A percentile compares a stretch with the other conserved stretches of the same genome.
Conservation (phyloP, 2,329 filamentous ascomycete species). For the Microdochium trichocladiopsis region DNA sequence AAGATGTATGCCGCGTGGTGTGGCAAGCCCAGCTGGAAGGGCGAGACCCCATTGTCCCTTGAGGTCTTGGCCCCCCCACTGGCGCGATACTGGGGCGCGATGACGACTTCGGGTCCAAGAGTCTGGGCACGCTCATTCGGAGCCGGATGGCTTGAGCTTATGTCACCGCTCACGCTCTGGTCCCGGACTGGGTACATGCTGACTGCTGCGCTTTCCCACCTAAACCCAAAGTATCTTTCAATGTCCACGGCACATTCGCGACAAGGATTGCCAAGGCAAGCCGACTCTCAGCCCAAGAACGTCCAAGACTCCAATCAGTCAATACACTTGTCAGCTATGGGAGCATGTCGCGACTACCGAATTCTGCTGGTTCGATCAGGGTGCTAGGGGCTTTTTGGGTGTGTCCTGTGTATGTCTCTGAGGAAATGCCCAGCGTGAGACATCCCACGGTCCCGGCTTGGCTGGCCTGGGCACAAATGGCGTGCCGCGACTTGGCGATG, state of each 20-base stretch:
- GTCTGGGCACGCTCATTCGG: neutral
- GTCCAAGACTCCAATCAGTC: neutral
- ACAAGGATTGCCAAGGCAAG: neutral
- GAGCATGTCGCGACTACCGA: too few relatives aligned
- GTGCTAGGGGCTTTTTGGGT: neutral
- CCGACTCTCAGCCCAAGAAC: neutral
- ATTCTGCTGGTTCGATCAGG: too few relatives aligned
- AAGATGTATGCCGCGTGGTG: too few relatives aligned
- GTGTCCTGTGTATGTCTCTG: neutral
- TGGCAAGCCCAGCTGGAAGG: too few relatives aligned
- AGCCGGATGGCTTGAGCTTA: neutral
- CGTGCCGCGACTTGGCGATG: neutral
- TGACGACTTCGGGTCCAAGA: neutral
- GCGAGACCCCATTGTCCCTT: too few relatives aligned
- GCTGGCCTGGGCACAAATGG: neutral
- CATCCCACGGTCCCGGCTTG: neutral
- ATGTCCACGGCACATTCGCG: neutral
- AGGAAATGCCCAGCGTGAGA: neutral
- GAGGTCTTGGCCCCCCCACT: neutral
- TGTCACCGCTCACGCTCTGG: neutral
- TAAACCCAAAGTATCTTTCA: neutral
- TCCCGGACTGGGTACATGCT: neutral
- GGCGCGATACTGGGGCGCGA: neutral
- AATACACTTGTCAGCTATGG: neutral
- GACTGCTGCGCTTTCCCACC: neutral